These are phyloP conservation scores for Trichoderma sp. DNA, from an alignment of 2,329 filamentous ascomycete genomes.

Conservation along the genomic window DNA sequence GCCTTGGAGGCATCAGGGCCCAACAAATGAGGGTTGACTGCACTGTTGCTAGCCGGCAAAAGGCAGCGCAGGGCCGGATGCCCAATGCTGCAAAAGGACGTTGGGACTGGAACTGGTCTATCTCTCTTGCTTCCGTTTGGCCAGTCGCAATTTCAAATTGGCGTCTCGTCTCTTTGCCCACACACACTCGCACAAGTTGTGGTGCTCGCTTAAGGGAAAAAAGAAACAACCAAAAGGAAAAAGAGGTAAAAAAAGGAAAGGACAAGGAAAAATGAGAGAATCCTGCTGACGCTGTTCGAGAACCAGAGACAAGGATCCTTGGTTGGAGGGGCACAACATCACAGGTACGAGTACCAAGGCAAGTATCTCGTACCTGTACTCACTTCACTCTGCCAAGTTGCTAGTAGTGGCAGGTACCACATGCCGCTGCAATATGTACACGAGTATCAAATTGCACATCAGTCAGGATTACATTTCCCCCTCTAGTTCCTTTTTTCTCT, in stretches of 20 bases:
- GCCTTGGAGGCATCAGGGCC: neutral
- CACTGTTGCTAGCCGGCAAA: neutral
- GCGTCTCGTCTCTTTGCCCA: neutral
- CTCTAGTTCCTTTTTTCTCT: neutral
- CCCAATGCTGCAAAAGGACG: neutral
- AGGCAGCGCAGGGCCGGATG: neutral
- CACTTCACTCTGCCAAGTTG: neutral
- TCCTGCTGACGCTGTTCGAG: neutral
- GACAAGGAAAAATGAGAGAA: neutral
- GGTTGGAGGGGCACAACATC: neutral
- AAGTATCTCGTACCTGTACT: neutral
- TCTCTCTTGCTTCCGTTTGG: slow-evolving; percentile 5
- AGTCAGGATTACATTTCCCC: neutral
- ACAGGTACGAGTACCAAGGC: neutral
- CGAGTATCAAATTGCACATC: neutral
- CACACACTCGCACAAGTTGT: neutral
- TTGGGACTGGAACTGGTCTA: neutral
- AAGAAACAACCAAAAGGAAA: neutral
- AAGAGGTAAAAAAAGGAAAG: neutral
- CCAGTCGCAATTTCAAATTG: neutral
- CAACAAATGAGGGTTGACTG: neutral
- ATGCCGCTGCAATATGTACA: neutral
- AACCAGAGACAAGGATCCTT: neutral
- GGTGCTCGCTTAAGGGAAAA: neutral
- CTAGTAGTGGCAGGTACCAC: neutral